Percentiles rank a stretch among this genome's conserved stretches.
phyloP scores from a whole-genome alignment of 1,284 basidiomycete species.

The Cutaneotrichosporon sp. region DNA sequence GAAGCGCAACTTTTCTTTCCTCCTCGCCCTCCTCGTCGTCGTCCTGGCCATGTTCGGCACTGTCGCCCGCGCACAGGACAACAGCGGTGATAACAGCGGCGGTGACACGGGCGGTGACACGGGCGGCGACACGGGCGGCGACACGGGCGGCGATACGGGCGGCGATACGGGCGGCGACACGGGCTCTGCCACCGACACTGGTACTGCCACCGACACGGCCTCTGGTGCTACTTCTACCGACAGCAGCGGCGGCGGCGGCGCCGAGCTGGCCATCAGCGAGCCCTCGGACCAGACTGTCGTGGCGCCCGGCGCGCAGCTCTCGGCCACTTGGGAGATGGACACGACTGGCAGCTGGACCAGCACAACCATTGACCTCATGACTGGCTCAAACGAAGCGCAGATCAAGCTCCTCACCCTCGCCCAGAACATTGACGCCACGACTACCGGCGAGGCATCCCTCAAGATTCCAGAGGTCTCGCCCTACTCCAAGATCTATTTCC shows the following conservation, averaged over 20 bases:
- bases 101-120: neutral
- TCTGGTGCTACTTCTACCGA: neutral
- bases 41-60: slow-evolving; percentile 5
- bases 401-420: slow-evolving; percentile 25
- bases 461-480: slow-evolving; percentile 44
- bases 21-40: slow-evolving; percentile 5
- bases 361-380: slow-evolving; percentile 45
- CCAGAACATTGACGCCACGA: slow-evolving; percentile 38
- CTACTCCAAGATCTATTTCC: slow-evolving; percentile 48
- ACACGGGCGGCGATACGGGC: neutral
- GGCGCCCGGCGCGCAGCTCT: slow-evolving; percentile 34
- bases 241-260: neutral
- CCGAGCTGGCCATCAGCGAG: slow-evolving; percentile 11
- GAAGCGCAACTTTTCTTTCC: slow-evolving; percentile 1
- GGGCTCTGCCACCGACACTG: neutral
- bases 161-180: neutral
- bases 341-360: slow-evolving; percentile 46
- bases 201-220: neutral
- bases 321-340: slow-evolving; percentile 44
- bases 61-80: slow-evolving; percentile 9
- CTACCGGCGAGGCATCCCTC: slow-evolving; percentile 23
- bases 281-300: slow-evolving; percentile 39
- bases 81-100: neutral
- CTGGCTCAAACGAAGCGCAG: slow-evolving; percentile 39
- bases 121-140: neutral